phyloP scores from a whole-genome alignment of 441 rosid genomes.

The Croton laevigatus region DNA sequence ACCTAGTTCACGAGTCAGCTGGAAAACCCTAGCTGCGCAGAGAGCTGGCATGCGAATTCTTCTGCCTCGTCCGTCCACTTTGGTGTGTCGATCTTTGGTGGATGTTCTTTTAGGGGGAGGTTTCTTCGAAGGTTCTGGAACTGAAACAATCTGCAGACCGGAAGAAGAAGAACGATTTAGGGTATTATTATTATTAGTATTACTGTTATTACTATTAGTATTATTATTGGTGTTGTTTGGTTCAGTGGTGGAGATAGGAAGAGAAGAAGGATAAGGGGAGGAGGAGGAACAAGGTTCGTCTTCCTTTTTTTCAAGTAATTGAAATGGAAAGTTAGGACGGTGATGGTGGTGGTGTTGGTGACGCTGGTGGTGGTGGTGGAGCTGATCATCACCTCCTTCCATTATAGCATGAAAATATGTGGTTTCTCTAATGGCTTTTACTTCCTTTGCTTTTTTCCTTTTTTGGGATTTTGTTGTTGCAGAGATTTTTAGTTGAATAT shows the following conservation, averaged over 20 bases:
- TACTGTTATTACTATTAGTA: constrained; percentile 31
- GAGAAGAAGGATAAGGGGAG: constrained; percentile 60
- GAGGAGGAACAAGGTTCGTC: constrained; percentile 64
- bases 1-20: constrained; percentile 83
- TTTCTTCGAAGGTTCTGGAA: constrained; percentile 44
- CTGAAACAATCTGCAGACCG: constrained; percentile 30
- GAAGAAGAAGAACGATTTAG: constrained; percentile 26
- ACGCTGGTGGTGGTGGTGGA: constrained; percentile 31
- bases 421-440: constrained; percentile 32
- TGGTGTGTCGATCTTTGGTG: constrained; percentile 88
- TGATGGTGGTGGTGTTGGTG: constrained; percentile 37
- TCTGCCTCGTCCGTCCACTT: constrained; percentile 92
- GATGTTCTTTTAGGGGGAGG: constrained; percentile 79
- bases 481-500: constrained; percentile 4
- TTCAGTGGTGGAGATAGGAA: constrained; percentile 26
- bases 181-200: constrained; percentile 29
- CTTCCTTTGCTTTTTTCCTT: neutral
- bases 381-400: constrained; percentile 54
- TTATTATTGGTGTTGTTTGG: constrained; percentile 26
- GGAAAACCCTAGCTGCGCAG: constrained; percentile 97
- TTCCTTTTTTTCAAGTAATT: constrained; percentile 63
- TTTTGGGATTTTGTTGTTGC: neutral
- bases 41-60: constrained; percentile 97
- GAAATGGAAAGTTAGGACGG: constrained; percentile 63
- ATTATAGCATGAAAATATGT: constrained; percentile 47